phyloP scores from a whole-genome alignment of 495 filamentous ascomycete genomes.

The Neurospora sp. region DNA sequence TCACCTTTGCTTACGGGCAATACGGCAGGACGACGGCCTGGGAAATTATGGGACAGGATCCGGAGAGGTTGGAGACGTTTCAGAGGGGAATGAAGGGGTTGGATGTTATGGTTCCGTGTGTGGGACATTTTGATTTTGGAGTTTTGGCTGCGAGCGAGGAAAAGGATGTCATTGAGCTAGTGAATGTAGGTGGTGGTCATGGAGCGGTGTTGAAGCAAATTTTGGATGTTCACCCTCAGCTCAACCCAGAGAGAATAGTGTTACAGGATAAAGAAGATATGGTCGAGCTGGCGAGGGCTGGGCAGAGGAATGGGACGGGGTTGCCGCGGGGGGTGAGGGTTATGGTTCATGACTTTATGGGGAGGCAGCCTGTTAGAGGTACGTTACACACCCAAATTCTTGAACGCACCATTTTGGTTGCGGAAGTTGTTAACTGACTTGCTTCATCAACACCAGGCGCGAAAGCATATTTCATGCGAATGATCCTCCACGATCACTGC shows the following conservation, averaged over 20 bases:
- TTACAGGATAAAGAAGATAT: slow-evolving; percentile 13
- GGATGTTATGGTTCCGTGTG: slow-evolving; percentile 14
- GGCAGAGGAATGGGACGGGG: not conserved
- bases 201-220: slow-evolving; percentile 14
- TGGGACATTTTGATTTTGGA: slow-evolving; percentile 15
- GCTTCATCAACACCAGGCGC: not conserved
- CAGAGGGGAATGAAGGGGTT: slow-evolving; percentile 13
- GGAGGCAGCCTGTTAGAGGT: slow-evolving; percentile 12
- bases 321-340: slow-evolving; percentile 6
- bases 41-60: slow-evolving; percentile 13
- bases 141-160: not conserved
- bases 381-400: too few species aligned
- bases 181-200: slow-evolving; percentile 14
- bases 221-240: slow-evolving; percentile 4
- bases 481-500: slow-evolving; percentile 18
- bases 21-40: slow-evolving; percentile 10
- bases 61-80: slow-evolving; percentile 9
- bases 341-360: slow-evolving; percentile 11
- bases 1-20: slow-evolving; percentile 5
- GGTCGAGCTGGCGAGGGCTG: slow-evolving; percentile 6
- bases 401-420: not conserved
- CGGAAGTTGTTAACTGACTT: not conserved
- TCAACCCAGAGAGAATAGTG: slow-evolving; percentile 4
- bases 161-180: slow-evolving; percentile 8
- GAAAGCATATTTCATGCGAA: slow-evolving; percentile 17